phyloP scores from a whole-genome alignment of 1,139 yeast species.

The Wickerhamomyces sp. region DNA sequence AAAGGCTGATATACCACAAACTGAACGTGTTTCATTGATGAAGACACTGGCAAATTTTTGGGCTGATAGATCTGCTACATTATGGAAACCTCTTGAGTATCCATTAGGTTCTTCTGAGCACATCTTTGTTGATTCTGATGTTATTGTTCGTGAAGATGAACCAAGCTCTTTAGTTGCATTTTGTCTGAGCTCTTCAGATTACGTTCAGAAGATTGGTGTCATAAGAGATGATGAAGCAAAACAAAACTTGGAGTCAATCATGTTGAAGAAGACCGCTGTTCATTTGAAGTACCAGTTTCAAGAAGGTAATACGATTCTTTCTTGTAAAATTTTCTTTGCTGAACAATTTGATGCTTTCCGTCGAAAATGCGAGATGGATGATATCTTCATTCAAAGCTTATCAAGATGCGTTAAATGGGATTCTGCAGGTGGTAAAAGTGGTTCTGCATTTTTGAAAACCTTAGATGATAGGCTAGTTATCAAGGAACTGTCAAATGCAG shows the following conservation, averaged over 20 bases:
- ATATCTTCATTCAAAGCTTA: conserved; percentile 77
- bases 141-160: conserved; percentile 93
- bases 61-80: conserved; percentile 95
- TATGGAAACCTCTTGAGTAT: conserved; percentile 90
- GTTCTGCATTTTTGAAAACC: conserved; percentile 89
- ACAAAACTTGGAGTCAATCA: conserved; percentile 50
- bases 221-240: conserved; percentile 13
- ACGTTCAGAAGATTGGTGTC: conserved; percentile 53
- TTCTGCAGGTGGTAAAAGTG: conserved; percentile 94
- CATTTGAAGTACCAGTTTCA: conserved; percentile 90
- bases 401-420: conserved; percentile 96
- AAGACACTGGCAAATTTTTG: conserved; percentile 87
- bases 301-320: conserved; percentile 75
- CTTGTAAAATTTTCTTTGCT: conserved; percentile 91
- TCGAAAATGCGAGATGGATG: conserved; percentile 73
- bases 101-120: conserved; percentile 82
- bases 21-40: conserved; percentile 73
- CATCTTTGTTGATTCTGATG: conserved; percentile 89
- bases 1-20: conserved; percentile 28
- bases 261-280: conserved; percentile 80
- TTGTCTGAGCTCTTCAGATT: conserved; percentile 82
- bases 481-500: conserved; percentile 83
- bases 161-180: conserved; percentile 94
- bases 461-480: conserved; percentile 84
- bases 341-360: conserved; percentile 97